phyloP scores from a whole-genome alignment of 805 yeast genomes.

The Nakazawaea populi region DNA sequence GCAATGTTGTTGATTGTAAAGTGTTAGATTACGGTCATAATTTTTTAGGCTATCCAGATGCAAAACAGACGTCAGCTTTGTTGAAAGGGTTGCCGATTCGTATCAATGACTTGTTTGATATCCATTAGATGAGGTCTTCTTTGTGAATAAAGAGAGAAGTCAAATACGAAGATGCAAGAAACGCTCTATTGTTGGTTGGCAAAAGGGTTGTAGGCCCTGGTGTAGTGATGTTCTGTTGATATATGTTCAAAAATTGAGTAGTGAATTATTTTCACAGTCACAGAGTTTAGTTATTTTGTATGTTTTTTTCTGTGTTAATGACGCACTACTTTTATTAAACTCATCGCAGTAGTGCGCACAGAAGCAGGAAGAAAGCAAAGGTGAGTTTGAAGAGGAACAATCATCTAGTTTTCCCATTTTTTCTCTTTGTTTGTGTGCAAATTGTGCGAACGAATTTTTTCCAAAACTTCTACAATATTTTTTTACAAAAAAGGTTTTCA shows the following conservation, averaged over 20 bases:
- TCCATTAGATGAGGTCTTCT: neutral
- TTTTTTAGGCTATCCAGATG: slow-evolving; percentile 1
- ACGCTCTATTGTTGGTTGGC: neutral
- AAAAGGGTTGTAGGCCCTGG: slow-evolving; percentile 5
- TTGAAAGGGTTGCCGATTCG: neutral
- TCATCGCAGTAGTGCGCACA: slow-evolving; percentile 9
- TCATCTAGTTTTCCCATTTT: neutral
- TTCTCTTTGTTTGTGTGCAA: neutral
- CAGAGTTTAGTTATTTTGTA: neutral
- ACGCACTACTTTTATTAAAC: slow-evolving; percentile 11
- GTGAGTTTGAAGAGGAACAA: too few relatives aligned
- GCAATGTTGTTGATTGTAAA: slow-evolving; percentile 11
- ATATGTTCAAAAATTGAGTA: neutral
- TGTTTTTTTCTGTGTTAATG: neutral
- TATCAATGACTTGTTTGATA: neutral
- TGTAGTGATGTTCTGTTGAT: slow-evolving; percentile 1
- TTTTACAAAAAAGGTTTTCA: neutral
- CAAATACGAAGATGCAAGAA: neutral
- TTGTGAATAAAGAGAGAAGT: neutral
- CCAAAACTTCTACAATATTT: neutral
- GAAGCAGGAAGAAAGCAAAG: too few relatives aligned
- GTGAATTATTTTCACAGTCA: slow-evolving; percentile 2
- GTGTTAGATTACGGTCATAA: slow-evolving; percentile 13
- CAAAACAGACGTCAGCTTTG: neutral
- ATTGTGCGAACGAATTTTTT: slow-evolving; percentile 1